Conservation (phyloP, 2,329 filamentous ascomycete genomes). For the Scedosporium aurantiacum region DNA sequence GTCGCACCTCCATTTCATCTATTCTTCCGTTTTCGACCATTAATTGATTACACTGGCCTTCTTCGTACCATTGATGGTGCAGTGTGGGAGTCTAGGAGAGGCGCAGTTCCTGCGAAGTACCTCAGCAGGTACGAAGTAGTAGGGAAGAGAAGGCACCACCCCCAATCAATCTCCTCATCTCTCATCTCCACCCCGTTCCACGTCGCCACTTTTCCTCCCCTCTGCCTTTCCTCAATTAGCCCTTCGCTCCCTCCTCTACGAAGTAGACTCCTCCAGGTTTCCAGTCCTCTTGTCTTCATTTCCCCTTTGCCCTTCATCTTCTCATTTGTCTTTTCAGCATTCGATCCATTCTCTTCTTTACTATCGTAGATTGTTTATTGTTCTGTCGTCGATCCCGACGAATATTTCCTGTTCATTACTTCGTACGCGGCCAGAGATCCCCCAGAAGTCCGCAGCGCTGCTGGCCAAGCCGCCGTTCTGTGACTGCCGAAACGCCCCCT, state of each 20-base stretch:
- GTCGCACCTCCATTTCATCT: conserved; percentile 1
- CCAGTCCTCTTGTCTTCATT: not conserved
- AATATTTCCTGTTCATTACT: not conserved
- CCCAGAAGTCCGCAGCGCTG: not conserved
- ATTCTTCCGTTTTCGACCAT: conserved; percentile 1
- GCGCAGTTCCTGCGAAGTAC: not conserved
- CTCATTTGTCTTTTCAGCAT: not conserved
- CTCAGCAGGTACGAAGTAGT: no score
- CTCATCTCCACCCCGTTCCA: not conserved
- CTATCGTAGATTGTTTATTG: not conserved
- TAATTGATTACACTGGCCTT: conserved; percentile 1
- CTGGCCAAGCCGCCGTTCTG: conserved; percentile 7
- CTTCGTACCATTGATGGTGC: not conserved
- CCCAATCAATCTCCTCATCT: not conserved
- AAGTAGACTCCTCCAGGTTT: not conserved
- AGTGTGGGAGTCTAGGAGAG: not conserved
- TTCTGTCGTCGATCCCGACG: not conserved
- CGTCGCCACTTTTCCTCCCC: not conserved
- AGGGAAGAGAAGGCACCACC: not conserved
- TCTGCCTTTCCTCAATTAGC: not conserved
- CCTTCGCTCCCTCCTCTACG: not conserved
- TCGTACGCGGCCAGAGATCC: not conserved
- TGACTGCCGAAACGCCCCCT: not conserved
- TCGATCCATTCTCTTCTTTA: not conserved
- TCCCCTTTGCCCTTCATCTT: not conserved